These are phyloP conservation scores for Fusarium brachygibbosum DNA, from an alignment of 2,329 filamentous ascomycete genomes.

Conservation along the genomic window DNA sequence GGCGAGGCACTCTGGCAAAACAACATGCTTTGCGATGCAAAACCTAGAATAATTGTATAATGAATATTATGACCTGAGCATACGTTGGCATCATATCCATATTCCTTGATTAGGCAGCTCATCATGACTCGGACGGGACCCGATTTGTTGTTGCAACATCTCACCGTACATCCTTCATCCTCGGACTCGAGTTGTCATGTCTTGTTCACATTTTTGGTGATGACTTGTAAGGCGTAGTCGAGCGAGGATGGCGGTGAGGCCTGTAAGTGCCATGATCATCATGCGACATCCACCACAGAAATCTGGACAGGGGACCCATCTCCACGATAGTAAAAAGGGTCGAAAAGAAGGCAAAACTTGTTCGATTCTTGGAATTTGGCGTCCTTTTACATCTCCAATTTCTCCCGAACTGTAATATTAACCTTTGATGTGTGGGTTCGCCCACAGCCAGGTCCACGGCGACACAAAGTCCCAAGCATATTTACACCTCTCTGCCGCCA, in stretches of 20 bases:
- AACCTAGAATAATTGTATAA: slow-evolving; percentile 12
- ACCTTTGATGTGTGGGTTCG: slow-evolving; percentile 17
- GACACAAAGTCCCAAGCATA: slow-evolving; percentile 5
- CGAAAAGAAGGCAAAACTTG: slow-evolving; percentile 25
- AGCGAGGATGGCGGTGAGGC: slow-evolving; percentile 39
- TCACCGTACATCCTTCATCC: slow-evolving; percentile 3
- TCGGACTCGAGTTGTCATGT: not conserved
- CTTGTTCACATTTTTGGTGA: slow-evolving; percentile 2
- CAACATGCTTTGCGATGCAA: not conserved
- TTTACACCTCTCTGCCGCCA: not conserved
- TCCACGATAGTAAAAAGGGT: slow-evolving; percentile 17
- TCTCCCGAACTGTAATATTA: not conserved
- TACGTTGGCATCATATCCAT: slow-evolving; percentile 1
- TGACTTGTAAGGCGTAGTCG: slow-evolving; percentile 28
- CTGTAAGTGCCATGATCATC: slow-evolving; percentile 38
- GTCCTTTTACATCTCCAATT: not conserved
- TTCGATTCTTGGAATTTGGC: slow-evolving; percentile 18
- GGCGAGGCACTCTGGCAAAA: not conserved
- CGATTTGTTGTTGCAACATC: slow-evolving; percentile 6
- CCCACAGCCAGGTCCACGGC: slow-evolving; percentile 3
- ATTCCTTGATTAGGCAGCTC: slow-evolving; percentile 2
- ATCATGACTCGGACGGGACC: slow-evolving; percentile 13
- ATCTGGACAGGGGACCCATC: slow-evolving; percentile 37
- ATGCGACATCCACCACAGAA: slow-evolving; percentile 37
- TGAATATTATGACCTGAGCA: not conserved